Percentiles rank a stretch among this genome's conserved stretches.
Conservation (phyloP, 345 rosid species). For the Camelina hispida region DNA sequence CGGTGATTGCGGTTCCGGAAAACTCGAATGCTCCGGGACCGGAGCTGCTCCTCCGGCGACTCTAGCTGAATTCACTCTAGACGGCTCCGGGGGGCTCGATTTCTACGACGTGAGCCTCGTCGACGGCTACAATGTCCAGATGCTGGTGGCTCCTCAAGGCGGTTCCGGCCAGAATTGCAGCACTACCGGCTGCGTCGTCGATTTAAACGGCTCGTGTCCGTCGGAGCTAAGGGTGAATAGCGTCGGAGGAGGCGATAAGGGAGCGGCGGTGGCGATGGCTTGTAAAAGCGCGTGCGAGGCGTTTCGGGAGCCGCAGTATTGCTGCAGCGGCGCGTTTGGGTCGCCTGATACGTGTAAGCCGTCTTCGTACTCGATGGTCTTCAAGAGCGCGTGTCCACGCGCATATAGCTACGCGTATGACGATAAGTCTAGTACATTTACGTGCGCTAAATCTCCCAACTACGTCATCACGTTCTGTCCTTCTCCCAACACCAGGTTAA, state of each 20-base stretch:
- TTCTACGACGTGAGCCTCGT: conserved; percentile 84
- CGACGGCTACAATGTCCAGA: conserved; percentile 84
- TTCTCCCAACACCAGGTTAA: conserved; percentile 65
- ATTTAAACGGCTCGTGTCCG: conserved; percentile 73
- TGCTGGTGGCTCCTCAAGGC: conserved; percentile 76
- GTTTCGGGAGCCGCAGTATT: conserved; percentile 68
- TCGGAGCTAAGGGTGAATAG: conserved; percentile 69
- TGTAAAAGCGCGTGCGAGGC: conserved; percentile 95
- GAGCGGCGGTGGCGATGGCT: conserved; percentile 47
- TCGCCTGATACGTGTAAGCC: conserved; percentile 80
- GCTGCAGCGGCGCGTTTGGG: conserved; percentile 73
- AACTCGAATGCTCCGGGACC: conserved; percentile 69
- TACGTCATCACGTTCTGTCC: conserved; percentile 89
- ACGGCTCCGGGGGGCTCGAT: conserved; percentile 70
- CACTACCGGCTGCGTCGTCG: conserved; percentile 71
- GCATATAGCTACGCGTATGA: conserved; percentile 98
- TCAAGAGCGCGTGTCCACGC: conserved; percentile 77
- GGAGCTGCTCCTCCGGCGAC: conserved; percentile 85
- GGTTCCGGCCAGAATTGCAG: conserved; percentile 71
- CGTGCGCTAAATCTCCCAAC: conserved; percentile 66
- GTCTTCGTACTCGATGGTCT: conserved; percentile 62
- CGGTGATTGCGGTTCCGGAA: conserved; percentile 86
- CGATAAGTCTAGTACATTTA: conserved; percentile 86
- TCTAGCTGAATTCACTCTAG: conserved; percentile 78
- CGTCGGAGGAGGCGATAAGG: conserved; percentile 39